These are phyloP conservation scores for Aspergillus flavus DNA, from an alignment of 2,329 filamentous ascomycete genomes.

Conservation along the genomic window DNA sequence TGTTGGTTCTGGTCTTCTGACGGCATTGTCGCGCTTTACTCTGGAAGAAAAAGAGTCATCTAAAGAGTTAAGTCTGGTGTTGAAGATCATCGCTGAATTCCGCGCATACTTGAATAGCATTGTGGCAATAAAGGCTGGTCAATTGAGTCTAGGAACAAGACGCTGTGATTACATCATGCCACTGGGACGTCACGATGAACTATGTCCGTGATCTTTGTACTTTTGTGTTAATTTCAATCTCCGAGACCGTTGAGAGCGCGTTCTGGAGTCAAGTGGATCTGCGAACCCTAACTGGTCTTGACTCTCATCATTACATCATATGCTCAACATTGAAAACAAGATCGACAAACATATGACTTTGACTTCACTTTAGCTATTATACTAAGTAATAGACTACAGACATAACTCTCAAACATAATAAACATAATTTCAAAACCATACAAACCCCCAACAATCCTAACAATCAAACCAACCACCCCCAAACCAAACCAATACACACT, in stretches of 20 bases:
- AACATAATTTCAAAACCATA: background rate
- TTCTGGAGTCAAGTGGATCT: background rate
- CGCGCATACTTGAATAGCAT: background rate
- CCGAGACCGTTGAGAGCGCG: no score
- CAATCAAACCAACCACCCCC: no score
- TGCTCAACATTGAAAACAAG: background rate
- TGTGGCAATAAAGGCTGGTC: background rate
- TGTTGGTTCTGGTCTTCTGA: constrained; percentile 19
- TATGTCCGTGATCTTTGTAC: background rate
- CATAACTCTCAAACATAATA: no score
- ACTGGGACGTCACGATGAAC: background rate
- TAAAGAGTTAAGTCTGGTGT: background rate
- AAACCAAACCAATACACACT: background rate
- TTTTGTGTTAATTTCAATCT: background rate
- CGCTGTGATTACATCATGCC: background rate
- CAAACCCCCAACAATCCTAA: background rate
- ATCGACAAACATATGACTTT: background rate
- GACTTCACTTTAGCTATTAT: background rate
- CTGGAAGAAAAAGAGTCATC: background rate
- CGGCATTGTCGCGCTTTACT: constrained; percentile 22
- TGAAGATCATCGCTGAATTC: background rate
- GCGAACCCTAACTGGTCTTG: background rate
- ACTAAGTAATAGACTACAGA: background rate
- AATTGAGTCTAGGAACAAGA: background rate
- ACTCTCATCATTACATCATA: constrained; percentile 20